These are phyloP conservation scores for Lasiosphaeria ovina DNA, from an alignment of 495 filamentous ascomycete genomes.

Conservation along the genomic window DNA sequence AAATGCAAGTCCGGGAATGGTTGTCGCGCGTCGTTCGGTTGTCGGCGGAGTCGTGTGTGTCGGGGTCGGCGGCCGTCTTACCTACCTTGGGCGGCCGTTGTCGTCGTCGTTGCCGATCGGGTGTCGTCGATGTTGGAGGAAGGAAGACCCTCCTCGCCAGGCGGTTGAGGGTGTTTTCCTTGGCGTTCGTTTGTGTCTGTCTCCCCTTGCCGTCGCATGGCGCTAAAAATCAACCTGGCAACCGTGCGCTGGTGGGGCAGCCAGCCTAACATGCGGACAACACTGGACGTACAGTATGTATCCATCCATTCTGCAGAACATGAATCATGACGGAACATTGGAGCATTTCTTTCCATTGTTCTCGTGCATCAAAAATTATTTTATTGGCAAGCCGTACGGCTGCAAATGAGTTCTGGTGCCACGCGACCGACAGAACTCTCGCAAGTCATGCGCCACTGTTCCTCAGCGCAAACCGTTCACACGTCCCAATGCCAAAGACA, in stretches of 20 bases:
- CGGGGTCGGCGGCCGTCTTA: constrained; percentile 17
- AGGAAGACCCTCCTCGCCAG: constrained; percentile 7
- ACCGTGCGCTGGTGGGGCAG: constrained; percentile 16
- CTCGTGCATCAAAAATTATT: no score
- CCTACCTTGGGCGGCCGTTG: constrained; percentile 22
- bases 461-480: no score
- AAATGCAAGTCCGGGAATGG: constrained; percentile 4
- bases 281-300: no score
- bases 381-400: no score
- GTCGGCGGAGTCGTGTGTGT: constrained; percentile 9
- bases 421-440: no score
- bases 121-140: constrained; percentile 22
- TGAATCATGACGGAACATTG: no score
- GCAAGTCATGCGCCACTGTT: no score
- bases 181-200: constrained; percentile 21
- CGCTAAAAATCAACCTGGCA: constrained; percentile 26
- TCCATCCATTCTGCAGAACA: no score
- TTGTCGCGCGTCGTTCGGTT: constrained; percentile 12
- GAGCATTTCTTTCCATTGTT: no score
- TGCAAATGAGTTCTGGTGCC: no score
- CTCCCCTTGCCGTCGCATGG: constrained; percentile 24
- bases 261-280: no score
- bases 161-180: constrained; percentile 23
- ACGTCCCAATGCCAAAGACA: no score
- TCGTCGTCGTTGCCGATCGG: constrained; percentile 11